These are phyloP conservation scores for Fusarium verticillioides DNA, from an alignment of 2,329 filamentous ascomycete genomes.

Conservation along the genomic window DNA sequence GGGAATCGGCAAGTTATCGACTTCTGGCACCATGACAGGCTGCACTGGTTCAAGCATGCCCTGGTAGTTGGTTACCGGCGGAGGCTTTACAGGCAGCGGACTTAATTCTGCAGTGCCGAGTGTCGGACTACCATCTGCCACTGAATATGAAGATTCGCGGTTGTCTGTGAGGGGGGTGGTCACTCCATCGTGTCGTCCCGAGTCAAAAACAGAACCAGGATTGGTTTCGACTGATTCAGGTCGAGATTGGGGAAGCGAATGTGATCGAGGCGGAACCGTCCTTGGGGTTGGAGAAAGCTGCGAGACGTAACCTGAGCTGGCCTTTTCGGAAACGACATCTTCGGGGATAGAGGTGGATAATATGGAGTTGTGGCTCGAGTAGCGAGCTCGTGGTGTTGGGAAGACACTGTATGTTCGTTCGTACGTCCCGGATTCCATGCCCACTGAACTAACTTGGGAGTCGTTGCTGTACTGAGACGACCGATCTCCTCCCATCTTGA, in stretches of 20 bases:
- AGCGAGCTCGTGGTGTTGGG: conserved; percentile 36
- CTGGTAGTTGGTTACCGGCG: conserved; percentile 32
- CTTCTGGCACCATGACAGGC: conserved; percentile 18
- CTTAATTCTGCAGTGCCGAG: conserved; percentile 39
- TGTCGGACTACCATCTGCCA: conserved; percentile 40
- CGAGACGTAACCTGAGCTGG: conserved; percentile 25
- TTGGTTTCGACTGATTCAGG: conserved; percentile 44
- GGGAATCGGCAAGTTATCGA: conserved; percentile 43
- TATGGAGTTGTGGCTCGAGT: conserved; percentile 38
- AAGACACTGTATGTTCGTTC: conserved; percentile 43
- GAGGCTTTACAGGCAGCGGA: conserved; percentile 26
- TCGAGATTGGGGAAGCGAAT: conserved; percentile 35
- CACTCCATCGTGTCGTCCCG: conserved; percentile 30
- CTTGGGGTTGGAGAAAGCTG: conserved; percentile 31
- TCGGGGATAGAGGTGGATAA: conserved; percentile 45
- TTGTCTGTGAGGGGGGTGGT: conserved; percentile 38
- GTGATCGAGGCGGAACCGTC: conserved; percentile 28
- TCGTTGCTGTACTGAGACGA: conserved; percentile 41
- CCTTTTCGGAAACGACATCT: conserved; percentile 38
- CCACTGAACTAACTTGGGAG: conserved; percentile 35
- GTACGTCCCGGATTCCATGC: conserved; percentile 29
- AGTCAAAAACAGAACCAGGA: conserved; percentile 42
- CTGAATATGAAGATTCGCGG: conserved; percentile 36
- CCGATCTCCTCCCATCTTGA: conserved; percentile 35
- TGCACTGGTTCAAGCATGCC: conserved; percentile 16